Base-by-base conservation (phyloP, 225 moss, liverwort and hornwort genomes). In the Asterella californica region DNA sequence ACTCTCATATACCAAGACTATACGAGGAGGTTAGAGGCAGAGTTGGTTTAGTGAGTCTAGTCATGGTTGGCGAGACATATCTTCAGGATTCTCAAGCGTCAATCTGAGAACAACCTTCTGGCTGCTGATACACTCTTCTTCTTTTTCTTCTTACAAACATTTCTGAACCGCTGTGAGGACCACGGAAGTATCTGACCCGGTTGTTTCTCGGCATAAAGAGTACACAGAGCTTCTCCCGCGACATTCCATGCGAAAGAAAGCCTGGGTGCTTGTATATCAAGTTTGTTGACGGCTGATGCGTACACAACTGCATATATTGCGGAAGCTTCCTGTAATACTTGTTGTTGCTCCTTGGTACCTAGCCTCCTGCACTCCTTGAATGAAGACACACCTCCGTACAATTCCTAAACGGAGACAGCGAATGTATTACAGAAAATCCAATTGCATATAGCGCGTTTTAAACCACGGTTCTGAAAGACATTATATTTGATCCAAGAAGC, bases 261-360 rank as follows among this genome's bases (percentile, higher is more conserved):
- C 19, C 57, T 57, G 25, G 76, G 76, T 21, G 15, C 25, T 21
- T 37, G 59, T 24, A 4, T 47, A 11, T 37, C 50, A 1, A 32
- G 25, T 36, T 34, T 76, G 11, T 38, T 32, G 6, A 76, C 42
- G 17, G 57, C 55, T 34, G 60, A 57, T 6, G 50, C 10, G 24
- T 60, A 76, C 34, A 76, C 59, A 12, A 76, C 57, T 37, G 76
- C 52, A 33, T 76, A 76, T 25, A 76, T 76, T 60, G 76, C 57
- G 11, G 76, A 76, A 21, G 76, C 59, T 60, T 76, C 76, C 33
- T 77, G 36, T 2, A 61, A 34, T 45, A 77, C 36, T 37, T 18
- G 6, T 9, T 32, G 12, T 25, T n/a, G 30, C 22, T 77, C 63
- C 45, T 76, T 61, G 19, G 15, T 59, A 8, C 57, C 24, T 37